These are phyloP conservation scores for Suhomyces coccinellae DNA, from an alignment of 1,139 yeast genomes.

Conservation along the genomic window DNA sequence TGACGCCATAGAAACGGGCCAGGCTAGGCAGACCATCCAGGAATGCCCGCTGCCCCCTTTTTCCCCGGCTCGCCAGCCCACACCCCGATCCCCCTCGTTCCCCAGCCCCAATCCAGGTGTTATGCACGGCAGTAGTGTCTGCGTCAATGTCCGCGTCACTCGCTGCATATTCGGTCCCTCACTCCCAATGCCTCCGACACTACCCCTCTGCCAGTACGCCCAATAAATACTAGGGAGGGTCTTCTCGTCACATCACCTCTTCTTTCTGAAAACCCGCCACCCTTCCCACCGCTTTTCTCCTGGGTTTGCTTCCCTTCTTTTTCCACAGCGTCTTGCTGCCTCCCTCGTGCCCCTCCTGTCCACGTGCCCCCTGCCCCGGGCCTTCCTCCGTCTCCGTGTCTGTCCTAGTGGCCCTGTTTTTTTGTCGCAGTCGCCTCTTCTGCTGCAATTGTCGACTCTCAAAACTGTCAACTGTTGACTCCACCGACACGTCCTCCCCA, in stretches of 20 bases:
- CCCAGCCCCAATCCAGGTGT: conserved; percentile 1
- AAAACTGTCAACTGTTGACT: no score
- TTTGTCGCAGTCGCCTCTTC: no score
- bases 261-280: background rate
- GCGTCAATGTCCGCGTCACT: conserved; percentile 9
- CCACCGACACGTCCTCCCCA: no score
- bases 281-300: background rate
- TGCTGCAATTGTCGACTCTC: no score
- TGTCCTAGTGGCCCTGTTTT: no score
- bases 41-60: no score
- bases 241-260: background rate
- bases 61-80: background rate
- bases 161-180: conserved; percentile 5
- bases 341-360: background rate
- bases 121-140: conserved; percentile 8
- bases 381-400: no score
- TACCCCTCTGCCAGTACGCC: conserved; percentile 12
- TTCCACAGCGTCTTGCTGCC: background rate
- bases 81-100: background rate
- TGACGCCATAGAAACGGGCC: no score
- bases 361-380: no score
- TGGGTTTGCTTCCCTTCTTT: background rate
- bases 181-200: conserved; percentile 8
- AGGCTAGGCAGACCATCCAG: no score
- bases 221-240: conserved; percentile 12